Evolutionary conservation across 2,329 filamentous ascomycete genomes (phyloP), one percentile per base, ranked within the genome.

Genomic region (Pestalotiopsis sp.): DNA sequence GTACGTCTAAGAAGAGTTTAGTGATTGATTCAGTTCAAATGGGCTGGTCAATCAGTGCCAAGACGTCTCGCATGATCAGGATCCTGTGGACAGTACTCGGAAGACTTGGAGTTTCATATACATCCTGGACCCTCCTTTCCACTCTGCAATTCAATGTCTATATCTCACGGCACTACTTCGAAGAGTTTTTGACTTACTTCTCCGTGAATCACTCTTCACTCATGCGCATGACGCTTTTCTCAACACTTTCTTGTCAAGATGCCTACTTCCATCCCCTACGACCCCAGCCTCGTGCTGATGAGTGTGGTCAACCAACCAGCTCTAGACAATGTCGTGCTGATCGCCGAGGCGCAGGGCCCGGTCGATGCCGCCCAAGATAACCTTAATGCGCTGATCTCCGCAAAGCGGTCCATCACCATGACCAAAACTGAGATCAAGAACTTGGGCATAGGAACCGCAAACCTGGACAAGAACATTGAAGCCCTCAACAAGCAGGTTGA

Each of bases 401-500:
- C 69, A 25, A 69, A 66, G 64, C 67, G 70, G 14, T 69, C 69
- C 52, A 67, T 72, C 4, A 65, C 67, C 17, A 72, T 72, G 70
- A 70, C 69, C 12, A 69, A 65, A 9, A 67, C 67, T 31, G 70
- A 72, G 61, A 69, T 72, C 20, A 41, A 65, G 27, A 72, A 72
- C 39, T 39, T 72, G n/a, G 69, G 69, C 25, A 71, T 72, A 38
- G 52, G 59, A 20, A 69, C 70, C 23, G 27, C 58, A 4, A 65
- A 56, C 5, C 41, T 68, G 52, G 17, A 61, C 57, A 31, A 61
- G n/a, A 14, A n/a, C n/a, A 20, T 61, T 5, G 13, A 61, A 27
- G 25, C n/a, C 20, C 64, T 70, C 14, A 65, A 70, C 36, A 38
- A 59, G 11, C 38, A 66, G 59, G 65, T 61, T 12, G 57, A 61